Conservation (phyloP, 768 basidiomycete species). For the Psilocybe subaeruginosa region DNA sequence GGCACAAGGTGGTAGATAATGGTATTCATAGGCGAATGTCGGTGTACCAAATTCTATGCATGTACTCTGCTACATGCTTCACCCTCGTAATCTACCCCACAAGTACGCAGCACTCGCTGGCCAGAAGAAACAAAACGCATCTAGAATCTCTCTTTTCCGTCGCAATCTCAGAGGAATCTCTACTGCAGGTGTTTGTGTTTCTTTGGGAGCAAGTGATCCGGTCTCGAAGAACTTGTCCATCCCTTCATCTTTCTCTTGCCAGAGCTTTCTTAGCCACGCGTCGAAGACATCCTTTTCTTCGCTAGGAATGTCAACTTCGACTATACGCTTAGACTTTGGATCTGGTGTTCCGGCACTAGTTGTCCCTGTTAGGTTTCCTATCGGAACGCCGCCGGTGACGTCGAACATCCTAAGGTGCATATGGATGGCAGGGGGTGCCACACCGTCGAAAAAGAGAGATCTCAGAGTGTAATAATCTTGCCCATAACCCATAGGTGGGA, state of each 20-base stretch:
- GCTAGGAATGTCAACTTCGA: constrained; percentile 55
- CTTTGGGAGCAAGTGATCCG: constrained; percentile 43
- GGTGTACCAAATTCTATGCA: constrained; percentile 19
- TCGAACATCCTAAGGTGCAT: constrained; percentile 85
- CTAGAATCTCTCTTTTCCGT: constrained; percentile 54
- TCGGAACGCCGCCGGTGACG: constrained; percentile 67
- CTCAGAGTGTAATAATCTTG: constrained; percentile 89
- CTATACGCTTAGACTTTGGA: constrained; percentile 28
- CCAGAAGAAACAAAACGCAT: constrained; percentile 74
- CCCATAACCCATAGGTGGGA: constrained; percentile 80
- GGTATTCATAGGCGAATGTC: constrained; percentile 11
- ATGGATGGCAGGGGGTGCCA: constrained; percentile 85
- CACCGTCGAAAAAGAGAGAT: constrained; percentile 81
- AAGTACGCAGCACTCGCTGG: constrained; percentile 56
- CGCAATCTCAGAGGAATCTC: constrained; percentile 66
- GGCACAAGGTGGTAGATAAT: constrained; percentile 19
- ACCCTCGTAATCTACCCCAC: constrained; percentile 44
- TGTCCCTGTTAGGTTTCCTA: constrained; percentile 55
- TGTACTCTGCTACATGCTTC: constrained; percentile 20
- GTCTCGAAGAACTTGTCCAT: constrained; percentile 68
- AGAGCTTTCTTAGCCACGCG: constrained; percentile 78
- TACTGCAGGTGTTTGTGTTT: constrained; percentile 29
- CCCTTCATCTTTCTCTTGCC: constrained; percentile 83
- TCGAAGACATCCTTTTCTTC: constrained; percentile 74
- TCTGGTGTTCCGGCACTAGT: constrained; percentile 32